These are phyloP conservation scores for Eimeria maxima DNA, from an alignment of 169 alveolate species.

Conservation along the genomic window DNA sequence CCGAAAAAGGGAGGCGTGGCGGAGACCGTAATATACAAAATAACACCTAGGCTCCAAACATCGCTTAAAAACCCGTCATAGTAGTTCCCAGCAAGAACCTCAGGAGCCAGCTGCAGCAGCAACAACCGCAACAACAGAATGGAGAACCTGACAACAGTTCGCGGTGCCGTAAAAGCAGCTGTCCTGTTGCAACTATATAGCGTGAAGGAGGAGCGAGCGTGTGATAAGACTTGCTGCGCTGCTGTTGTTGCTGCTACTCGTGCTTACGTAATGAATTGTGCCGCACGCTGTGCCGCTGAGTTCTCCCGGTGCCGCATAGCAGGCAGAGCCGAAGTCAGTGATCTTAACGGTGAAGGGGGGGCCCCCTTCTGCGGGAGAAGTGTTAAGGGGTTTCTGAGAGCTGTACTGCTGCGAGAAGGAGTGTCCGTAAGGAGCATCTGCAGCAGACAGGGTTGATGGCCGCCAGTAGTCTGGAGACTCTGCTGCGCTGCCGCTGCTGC, in stretches of 20 bases:
- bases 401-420: neutral
- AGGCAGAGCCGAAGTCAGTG: constrained; percentile 79
- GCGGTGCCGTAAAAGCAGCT: neutral
- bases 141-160: neutral
- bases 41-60: constrained; percentile 80
- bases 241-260: neutral
- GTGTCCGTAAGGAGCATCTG: neutral
- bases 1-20: constrained; percentile 81
- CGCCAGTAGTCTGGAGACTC: neutral
- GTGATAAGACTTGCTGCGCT: neutral
- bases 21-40: constrained; percentile 64
- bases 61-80: constrained; percentile 80
- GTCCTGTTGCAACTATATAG: neutral
- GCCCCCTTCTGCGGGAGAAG: neutral
- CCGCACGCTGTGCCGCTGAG: constrained; percentile 82
- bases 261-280: constrained; percentile 43
- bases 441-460: neutral
- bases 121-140: neutral
- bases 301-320: constrained; percentile 68
- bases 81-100: constrained; percentile 77
- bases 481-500: constrained; percentile 11
- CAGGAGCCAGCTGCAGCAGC: constrained; percentile 80
- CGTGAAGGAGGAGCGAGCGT: no score
- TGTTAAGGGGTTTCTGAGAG: neutral
- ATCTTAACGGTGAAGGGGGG: constrained; percentile 58